Evolutionary conservation across 2,329 filamentous ascomycete genomes (phyloP).

Genomic region (Neoarthrinium moseri): DNA sequence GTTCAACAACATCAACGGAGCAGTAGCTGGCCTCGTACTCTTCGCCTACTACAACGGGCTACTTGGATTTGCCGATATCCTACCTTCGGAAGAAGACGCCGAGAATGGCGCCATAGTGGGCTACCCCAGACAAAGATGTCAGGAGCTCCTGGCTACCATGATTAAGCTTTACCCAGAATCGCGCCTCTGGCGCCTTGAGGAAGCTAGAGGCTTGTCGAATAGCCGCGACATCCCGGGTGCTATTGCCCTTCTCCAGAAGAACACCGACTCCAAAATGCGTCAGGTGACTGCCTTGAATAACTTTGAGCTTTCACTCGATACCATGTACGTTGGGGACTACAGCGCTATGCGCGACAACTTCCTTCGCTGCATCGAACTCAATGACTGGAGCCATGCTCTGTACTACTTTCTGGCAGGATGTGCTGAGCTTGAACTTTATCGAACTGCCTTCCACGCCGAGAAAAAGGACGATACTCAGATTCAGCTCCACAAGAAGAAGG

Average conservation of each 20-base stretch:
- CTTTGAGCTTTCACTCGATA: conserved; percentile 79
- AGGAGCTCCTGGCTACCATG: conserved; percentile 70
- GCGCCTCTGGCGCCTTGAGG: conserved; percentile 83
- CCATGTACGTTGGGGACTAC: conserved; percentile 80
- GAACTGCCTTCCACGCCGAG: conserved; percentile 50
- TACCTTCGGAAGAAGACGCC: conserved; percentile 61
- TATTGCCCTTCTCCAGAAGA: conserved; percentile 60
- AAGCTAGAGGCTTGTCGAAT: conserved; percentile 73
- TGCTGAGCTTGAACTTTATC: conserved; percentile 79
- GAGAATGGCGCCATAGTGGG: conserved; percentile 58
- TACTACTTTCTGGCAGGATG: conserved; percentile 87
- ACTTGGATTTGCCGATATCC: conserved; percentile 83
- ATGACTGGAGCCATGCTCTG: conserved; percentile 86
- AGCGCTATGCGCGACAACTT: conserved; percentile 72
- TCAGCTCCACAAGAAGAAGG: conserved; percentile 48
- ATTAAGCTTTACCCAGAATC: conserved; percentile 76
- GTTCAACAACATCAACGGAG: conserved; percentile 89
- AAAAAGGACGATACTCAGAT: conserved; percentile 68
- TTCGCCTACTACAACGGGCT: conserved; percentile 88
- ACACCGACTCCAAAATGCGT: conserved; percentile 70
- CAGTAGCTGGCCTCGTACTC: conserved; percentile 77
- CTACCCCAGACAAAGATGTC: conserved; percentile 70
- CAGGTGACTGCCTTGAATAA: conserved; percentile 82
- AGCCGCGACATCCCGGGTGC: conserved; percentile 66
- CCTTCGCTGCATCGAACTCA: conserved; percentile 71